Evolutionary conservation across 1,139 yeast species (phyloP).

Genomic region (Debaryomyces robertsiae): DNA sequence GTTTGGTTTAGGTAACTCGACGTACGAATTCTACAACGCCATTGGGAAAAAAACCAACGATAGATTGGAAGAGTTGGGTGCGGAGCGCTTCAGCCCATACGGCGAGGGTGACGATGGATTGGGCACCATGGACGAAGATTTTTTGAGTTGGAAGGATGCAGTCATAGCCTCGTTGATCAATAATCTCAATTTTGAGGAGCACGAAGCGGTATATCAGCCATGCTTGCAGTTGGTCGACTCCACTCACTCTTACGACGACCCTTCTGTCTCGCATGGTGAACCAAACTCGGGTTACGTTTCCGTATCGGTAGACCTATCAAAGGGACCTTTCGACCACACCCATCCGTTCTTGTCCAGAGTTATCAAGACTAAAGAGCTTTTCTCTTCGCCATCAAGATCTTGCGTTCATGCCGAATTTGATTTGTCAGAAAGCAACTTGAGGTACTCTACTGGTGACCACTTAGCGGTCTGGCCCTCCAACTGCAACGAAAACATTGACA

Average conservation of each 20-base stretch:
- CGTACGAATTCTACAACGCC: constrained; percentile 88
- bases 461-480: constrained; percentile 94
- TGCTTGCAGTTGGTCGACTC: constrained; percentile 52
- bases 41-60: constrained; percentile 64
- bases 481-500: constrained; percentile 69
- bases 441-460: constrained; percentile 95
- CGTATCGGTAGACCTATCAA: constrained; percentile 42
- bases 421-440: constrained; percentile 69
- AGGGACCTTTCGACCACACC: constrained; percentile 81
- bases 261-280: constrained; percentile 76
- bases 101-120: constrained; percentile 96
- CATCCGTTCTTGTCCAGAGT: constrained; percentile 86
- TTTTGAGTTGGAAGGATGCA: constrained; percentile 86
- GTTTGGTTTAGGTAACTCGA: constrained; percentile 91
- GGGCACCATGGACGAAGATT: constrained; percentile 95
- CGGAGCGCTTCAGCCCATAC: constrained; percentile 65
- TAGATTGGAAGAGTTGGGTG: constrained; percentile 63
- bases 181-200: constrained; percentile 69
- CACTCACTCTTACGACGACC: constrained; percentile 32
- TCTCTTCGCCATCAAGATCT: constrained; percentile 63
- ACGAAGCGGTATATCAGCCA: constrained; percentile 78
- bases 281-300: constrained; percentile 66
- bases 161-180: constrained; percentile 68
- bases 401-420: constrained; percentile 94
- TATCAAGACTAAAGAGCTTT: constrained; percentile 64